These are phyloP conservation scores for Castanea sativa DNA, from an alignment of 306 rosid genomes.

Conservation along the genomic window DNA sequence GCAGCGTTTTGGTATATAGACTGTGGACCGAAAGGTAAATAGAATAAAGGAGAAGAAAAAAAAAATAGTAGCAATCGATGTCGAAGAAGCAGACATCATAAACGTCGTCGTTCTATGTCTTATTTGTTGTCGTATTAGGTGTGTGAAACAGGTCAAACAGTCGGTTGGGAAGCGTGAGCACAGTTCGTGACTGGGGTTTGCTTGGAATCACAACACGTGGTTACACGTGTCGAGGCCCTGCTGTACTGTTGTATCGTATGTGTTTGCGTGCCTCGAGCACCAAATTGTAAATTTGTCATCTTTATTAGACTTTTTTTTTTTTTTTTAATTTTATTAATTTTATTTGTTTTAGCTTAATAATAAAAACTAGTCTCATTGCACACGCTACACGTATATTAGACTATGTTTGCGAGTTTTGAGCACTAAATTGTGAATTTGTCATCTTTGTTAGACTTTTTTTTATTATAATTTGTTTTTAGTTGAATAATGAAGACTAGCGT, in stretches of 20 bases:
- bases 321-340: too few relatives aligned
- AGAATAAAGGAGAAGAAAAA: background rate
- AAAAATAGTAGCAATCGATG: background rate
- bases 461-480: too few relatives aligned
- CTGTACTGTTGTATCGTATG: background rate
- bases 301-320: too few relatives aligned
- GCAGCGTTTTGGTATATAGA: background rate
- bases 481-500: too few relatives aligned
- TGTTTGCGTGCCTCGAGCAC: background rate
- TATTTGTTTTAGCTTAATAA: background rate
- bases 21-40: too few relatives aligned
- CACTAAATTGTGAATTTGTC: too few relatives aligned
- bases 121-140: background rate
- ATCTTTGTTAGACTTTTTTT: too few relatives aligned
- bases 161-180: constrained; percentile 12
- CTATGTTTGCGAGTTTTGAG: too few relatives aligned
- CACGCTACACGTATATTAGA: too few relatives aligned
- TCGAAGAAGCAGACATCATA: background rate
- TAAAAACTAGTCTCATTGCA: too few relatives aligned
- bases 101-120: background rate
- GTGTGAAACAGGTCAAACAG: constrained; percentile 3
- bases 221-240: constrained; percentile 3
- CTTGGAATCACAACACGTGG: constrained; percentile 14
- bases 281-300: background rate
- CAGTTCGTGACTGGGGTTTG: constrained; percentile 8